These are phyloP conservation scores for Cercospora berteroae DNA, from an alignment of 2,329 filamentous ascomycete species.

Conservation along the genomic window DNA sequence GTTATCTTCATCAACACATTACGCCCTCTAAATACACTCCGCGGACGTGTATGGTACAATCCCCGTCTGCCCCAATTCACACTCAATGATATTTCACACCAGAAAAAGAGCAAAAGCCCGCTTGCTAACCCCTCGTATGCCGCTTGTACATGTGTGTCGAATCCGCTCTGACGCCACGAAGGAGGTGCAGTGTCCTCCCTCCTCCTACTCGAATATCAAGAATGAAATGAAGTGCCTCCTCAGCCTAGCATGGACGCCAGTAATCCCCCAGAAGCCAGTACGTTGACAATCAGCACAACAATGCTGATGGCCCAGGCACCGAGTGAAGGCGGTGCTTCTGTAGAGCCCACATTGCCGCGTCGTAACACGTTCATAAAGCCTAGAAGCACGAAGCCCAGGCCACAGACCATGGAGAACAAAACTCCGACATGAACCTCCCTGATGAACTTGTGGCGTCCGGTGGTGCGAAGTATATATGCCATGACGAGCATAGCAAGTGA, in stretches of 20 bases:
- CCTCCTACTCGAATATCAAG: background rate
- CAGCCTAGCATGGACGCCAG: conserved; percentile 50
- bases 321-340: conserved; percentile 36
- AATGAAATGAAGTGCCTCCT: background rate
- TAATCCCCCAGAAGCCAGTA: conserved; percentile 52
- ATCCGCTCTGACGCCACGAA: background rate
- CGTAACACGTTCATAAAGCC: conserved; percentile 59
- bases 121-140: background rate
- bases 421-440: conserved; percentile 74
- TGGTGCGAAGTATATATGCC: conserved; percentile 63
- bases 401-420: conserved; percentile 65
- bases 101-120: background rate
- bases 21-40: background rate
- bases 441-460: conserved; percentile 65
- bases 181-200: background rate
- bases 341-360: conserved; percentile 42
- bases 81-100: background rate
- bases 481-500: conserved; percentile 65
- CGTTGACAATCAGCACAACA: conserved; percentile 47
- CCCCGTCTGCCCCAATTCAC: background rate
- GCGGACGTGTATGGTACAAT: background rate
- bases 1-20: background rate
- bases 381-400: conserved; percentile 61
- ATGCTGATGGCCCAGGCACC: conserved; percentile 48
- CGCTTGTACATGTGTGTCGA: background rate